phyloP scores from a whole-genome alignment of 2,329 filamentous ascomycete genomes.

The Cladosporium sp. region DNA sequence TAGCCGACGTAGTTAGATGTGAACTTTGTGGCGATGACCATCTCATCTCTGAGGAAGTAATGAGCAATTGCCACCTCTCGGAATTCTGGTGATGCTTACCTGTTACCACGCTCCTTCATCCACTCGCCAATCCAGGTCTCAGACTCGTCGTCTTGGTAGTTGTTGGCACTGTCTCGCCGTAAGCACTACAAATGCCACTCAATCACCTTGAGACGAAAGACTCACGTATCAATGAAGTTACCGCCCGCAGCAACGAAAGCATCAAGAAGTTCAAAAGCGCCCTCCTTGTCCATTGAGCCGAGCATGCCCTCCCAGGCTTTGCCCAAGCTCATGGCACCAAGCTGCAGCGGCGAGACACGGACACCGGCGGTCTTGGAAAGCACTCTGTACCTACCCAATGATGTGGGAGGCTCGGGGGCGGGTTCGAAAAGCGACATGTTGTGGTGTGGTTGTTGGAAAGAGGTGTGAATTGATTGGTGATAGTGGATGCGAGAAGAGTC shows the following conservation, averaged over 20 bases:
- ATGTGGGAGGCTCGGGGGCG: constrained; percentile 41
- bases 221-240: constrained; percentile 62
- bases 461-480: neutral
- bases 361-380: constrained; percentile 50
- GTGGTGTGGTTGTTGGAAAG: neutral
- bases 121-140: constrained; percentile 45
- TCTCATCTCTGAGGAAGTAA: constrained; percentile 37
- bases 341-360: constrained; percentile 40
- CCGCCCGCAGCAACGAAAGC: constrained; percentile 62
- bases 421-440: constrained; percentile 7
- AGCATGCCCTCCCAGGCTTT: constrained; percentile 54
- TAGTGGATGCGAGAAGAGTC: too few species aligned
- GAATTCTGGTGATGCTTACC: neutral
- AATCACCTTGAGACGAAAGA: neutral
- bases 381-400: constrained; percentile 51
- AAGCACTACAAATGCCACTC: neutral
- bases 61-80: too few species aligned
- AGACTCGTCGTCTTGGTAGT: constrained; percentile 33
- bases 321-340: constrained; percentile 65
- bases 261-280: constrained; percentile 61
- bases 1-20: constrained; percentile 27
- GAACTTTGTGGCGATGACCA: constrained; percentile 55
- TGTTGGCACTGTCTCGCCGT: constrained; percentile 34
- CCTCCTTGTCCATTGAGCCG: constrained; percentile 62
- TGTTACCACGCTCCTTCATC: constrained; percentile 42